phyloP scores from a whole-genome alignment of 1,139 yeast species.

The Diutina ranongensis region DNA sequence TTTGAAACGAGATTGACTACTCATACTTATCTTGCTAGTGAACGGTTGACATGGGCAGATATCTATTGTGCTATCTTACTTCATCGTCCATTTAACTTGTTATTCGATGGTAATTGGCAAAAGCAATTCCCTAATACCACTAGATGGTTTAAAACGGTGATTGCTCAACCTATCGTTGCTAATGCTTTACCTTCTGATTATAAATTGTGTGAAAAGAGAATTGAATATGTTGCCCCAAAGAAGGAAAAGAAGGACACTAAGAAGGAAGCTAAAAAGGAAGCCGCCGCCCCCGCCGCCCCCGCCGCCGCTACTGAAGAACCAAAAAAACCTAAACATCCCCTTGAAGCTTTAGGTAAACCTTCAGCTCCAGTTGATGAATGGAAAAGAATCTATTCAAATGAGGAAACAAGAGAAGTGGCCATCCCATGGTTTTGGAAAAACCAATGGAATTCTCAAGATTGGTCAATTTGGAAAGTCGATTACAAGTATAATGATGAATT shows the following conservation, averaged over 20 bases:
- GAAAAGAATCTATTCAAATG: conserved; percentile 96
- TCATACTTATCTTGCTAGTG: conserved; percentile 86
- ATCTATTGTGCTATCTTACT: conserved; percentile 49
- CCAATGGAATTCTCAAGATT: conserved; percentile 83
- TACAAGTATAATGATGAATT: conserved; percentile 98
- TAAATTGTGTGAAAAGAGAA: conserved; percentile 54
- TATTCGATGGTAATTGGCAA: conserved; percentile 76
- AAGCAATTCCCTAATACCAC: conserved; percentile 57
- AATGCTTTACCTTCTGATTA: conserved; percentile 25
- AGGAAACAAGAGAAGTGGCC: conserved; percentile 90
- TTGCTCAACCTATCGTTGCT: conserved; percentile 42
- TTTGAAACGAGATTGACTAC: conserved; percentile 57
- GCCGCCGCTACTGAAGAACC: conserved; percentile 30
- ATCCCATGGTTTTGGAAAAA: conserved; percentile 96
- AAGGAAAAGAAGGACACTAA: conserved; percentile 42
- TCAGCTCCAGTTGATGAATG: conserved; percentile 77
- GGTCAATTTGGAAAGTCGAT: conserved; percentile 92
- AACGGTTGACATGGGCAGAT: conserved; percentile 82
- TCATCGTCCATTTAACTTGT: conserved; percentile 51
- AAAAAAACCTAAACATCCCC: conserved; percentile 85
- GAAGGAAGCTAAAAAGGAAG: conserved; percentile 15
- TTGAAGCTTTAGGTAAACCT: conserved; percentile 69
- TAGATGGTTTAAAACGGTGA: conserved; percentile 82
- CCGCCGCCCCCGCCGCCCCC: conserved; percentile 24
- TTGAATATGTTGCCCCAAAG: conserved; percentile 68